Conservation (phyloP, 305 asterid species). For the Plantago lanceolata region DNA sequence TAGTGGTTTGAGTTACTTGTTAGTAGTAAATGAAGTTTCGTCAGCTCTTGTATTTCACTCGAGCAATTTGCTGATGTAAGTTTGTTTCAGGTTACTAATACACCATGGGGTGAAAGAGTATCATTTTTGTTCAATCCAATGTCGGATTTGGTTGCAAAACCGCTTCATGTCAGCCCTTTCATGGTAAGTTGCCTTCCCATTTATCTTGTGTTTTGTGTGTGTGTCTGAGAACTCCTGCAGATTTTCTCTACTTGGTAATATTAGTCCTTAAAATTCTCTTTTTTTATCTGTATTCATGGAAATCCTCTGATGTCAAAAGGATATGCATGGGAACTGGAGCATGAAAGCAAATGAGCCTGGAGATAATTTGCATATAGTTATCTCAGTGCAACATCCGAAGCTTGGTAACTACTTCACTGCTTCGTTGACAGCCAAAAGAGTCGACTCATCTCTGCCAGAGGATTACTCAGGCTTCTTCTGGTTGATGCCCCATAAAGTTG, state of each 20-base stretch:
- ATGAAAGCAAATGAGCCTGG: conserved; percentile 59
- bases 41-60: background rate
- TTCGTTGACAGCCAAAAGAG: conserved; percentile 70
- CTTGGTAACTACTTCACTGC: conserved; percentile 91
- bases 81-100: conserved; percentile 69
- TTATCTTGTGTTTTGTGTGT: background rate
- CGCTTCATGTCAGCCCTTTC: conserved; percentile 97
- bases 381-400: conserved; percentile 77
- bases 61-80: conserved; percentile 18
- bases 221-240: conserved; percentile 4
- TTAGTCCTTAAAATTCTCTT: background rate
- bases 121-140: conserved; percentile 68
- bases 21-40: background rate
- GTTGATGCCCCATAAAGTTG: conserved; percentile 96
- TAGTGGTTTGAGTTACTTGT: background rate
- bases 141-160: conserved; percentile 78
- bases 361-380: conserved; percentile 54
- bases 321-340: conserved; percentile 83
- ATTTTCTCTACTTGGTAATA: background rate
- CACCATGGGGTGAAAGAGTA: conserved; percentile 96
- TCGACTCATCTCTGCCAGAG: conserved; percentile 30
- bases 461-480: conserved; percentile 68
- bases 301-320: conserved; percentile 36
- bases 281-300: conserved; percentile 1
- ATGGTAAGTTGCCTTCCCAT: conserved; percentile 43